Evolutionary conservation across 1,284 basidiomycete species (phyloP), one percentile per base, ranked within the genome.

Genomic region (Agaricales sp.): DNA sequence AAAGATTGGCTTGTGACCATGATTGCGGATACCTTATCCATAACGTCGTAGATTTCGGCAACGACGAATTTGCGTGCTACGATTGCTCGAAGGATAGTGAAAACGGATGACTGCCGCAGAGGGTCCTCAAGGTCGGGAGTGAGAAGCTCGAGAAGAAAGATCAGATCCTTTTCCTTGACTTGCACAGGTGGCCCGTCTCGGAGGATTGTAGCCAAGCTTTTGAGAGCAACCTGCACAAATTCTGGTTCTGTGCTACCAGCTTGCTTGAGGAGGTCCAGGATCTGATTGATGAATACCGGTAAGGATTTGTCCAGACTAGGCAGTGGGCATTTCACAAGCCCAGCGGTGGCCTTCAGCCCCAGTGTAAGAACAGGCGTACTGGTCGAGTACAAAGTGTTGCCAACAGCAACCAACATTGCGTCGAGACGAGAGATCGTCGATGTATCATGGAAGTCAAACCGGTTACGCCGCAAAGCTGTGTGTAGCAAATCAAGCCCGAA

Each of bases 11-110:
- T 93, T 6, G 92, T 96, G 38, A 99, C 92, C 74, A 97, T 85
- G 59, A 97, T 82, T 59, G 92, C 86, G 1, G 91, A 84, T n/a
- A 99, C 84, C 54, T 85, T 85, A 55, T 92, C 90, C 94, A 99
- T 98, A 38, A 96, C 70, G 63, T 99, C 94, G 71, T 99, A 99
- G 47, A 99, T 86, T 65, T 99, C 96, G 1, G 92, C 90, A 1
- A 96, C 91, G 41, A 98, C 85, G 54, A 99, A 90, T 59, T 88
- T 89, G 24, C 94, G 82, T 2, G 85, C 73, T 16, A 99, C 84
- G 57, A 99, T 91, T 8, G 93, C 88, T n/a, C 92, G 83, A 14
- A 99, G 78, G 56, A 99, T 78, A 0, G 87, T 74, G 63, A 99
- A 99, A 12, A 94, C 84, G 12, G 90, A 77, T 1, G 76, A 77